Percentiles rank a stretch among this genome's conserved stretches.
Evolutionary conservation across 345 rosid genomes (phyloP).

Genomic region (Rhodomyrtus tomentosa): DNA sequence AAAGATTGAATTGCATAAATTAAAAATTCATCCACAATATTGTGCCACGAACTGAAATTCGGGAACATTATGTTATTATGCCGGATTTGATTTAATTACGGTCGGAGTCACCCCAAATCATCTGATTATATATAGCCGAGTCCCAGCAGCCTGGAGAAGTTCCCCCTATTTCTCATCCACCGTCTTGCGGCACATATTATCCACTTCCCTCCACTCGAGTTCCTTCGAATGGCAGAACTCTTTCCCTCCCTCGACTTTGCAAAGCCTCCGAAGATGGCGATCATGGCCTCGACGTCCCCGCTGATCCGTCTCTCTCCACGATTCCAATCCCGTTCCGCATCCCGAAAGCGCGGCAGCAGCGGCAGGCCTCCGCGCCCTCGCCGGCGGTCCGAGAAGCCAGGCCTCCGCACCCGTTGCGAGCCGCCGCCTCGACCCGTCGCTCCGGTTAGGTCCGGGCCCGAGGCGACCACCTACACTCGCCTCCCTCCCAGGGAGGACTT

Average conservation of each 20-base stretch:
- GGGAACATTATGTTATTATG: too few relatives aligned
- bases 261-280: not conserved
- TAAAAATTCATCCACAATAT: too few relatives aligned
- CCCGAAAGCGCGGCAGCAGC: slow-evolving; percentile 10
- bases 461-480: slow-evolving; percentile 77
- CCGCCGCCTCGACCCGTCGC: slow-evolving; percentile 22
- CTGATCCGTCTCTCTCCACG: slow-evolving; percentile 23
- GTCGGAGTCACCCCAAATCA: too few relatives aligned
- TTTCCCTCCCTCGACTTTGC: not conserved
- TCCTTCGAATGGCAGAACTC: not conserved
- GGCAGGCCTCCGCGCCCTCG: slow-evolving; percentile 7
- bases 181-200: not conserved
- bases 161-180: too few relatives aligned
- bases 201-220: not conserved
- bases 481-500: slow-evolving; percentile 77
- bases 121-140: too few relatives aligned
- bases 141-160: too few relatives aligned
- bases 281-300: not conserved
- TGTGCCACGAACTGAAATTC: too few relatives aligned
- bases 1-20: too few relatives aligned
- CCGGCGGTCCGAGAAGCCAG: slow-evolving; percentile 5
- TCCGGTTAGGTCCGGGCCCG: slow-evolving; percentile 25
- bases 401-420: slow-evolving; percentile 17
- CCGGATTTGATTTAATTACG: too few relatives aligned
- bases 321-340: slow-evolving; percentile 37